Evolutionary conservation across 2,329 filamentous ascomycete genomes (phyloP), one percentile per base, ranked within the genome.

Genomic region (Fusarium odoratissimum): DNA sequence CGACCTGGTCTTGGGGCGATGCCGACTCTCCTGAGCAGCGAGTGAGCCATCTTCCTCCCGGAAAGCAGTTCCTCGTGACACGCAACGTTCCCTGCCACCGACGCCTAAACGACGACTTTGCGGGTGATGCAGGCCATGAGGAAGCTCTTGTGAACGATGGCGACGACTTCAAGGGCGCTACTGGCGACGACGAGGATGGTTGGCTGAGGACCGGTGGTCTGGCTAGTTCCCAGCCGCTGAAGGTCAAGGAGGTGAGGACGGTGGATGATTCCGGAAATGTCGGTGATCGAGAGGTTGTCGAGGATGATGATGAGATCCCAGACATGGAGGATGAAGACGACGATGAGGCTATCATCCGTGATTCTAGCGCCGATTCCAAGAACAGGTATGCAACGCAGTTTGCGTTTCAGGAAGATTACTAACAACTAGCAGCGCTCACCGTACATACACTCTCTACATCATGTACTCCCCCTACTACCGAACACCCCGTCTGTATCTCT

Each of bases 281-380:
- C 48, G 94, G 92, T 19, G 93, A 95, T 64, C 87, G 89, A 63
- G 91, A 91, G 56, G 88, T 90, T 37, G 85, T 93, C 9, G 89
- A 91, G 33, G 92, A 92, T 58, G 91, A 94, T 49, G 91, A 94
- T 48, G 95, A 98, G 78, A 98, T 98, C 70, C 95, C 95, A 0
- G 95, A 98, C 80, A 98, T 98, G 95, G 96, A 98, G 80, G 96
- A 98, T 72, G 95, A 98, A 64, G 95, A 98, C 74, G 95, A 97
- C 70, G 95, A 97, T 71, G 95, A 98, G 83, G 96, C 96, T 48
- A 98, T 99, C 80, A 98, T 98, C 78, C 89, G 93, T 17, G 95
- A 97, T 76, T 87, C 90, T 11, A 83, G 86, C 33, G 80, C 82
- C 12, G 83, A 85, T 63, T 84, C 83, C 59, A 84, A 81, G 71